Evolutionary conservation across 2,329 filamentous ascomycete species (phyloP).

Genomic region (Pseudogymnoascus sp.): DNA sequence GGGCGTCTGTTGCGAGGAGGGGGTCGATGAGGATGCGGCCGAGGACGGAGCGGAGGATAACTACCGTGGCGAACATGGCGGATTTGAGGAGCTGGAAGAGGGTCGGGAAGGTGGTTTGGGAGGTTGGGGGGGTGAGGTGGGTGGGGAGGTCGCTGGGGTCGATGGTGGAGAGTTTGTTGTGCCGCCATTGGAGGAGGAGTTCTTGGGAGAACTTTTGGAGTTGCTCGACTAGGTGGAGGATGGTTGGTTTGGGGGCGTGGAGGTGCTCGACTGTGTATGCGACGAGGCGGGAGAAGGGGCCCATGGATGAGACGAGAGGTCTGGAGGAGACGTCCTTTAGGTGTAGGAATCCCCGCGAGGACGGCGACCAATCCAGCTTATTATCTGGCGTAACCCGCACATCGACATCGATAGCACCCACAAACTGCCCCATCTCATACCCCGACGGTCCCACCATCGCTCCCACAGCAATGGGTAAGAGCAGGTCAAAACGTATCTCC

Average conservation of each 20-base stretch:
- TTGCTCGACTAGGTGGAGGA: slow-evolving; percentile 42
- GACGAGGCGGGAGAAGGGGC: slow-evolving; percentile 54
- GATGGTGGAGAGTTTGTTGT: slow-evolving; percentile 59
- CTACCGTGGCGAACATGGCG: slow-evolving; percentile 55
- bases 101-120: slow-evolving; percentile 49
- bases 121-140: slow-evolving; percentile 49
- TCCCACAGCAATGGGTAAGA: slow-evolving; percentile 51
- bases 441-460: slow-evolving; percentile 53
- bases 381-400: slow-evolving; percentile 41
- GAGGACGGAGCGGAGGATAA: slow-evolving; percentile 51
- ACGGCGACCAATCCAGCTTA: slow-evolving; percentile 51
- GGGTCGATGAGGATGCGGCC: slow-evolving; percentile 50
- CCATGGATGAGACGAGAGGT: slow-evolving; percentile 52
- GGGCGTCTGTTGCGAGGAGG: slow-evolving; percentile 41
- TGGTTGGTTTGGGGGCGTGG: slow-evolving; percentile 2
- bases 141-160: slow-evolving; percentile 52
- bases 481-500: slow-evolving; percentile 48
- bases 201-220: slow-evolving; percentile 37
- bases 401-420: slow-evolving; percentile 55
- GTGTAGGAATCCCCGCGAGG: slow-evolving; percentile 45
- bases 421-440: slow-evolving; percentile 56
- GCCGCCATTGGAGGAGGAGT: slow-evolving; percentile 56
- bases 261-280: slow-evolving; percentile 53
- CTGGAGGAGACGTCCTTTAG: slow-evolving; percentile 47
- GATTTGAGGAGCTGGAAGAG: slow-evolving; percentile 60